Percentiles rank a stretch among this genome's conserved stretches.
Evolutionary conservation across 805 yeast genomes (phyloP).

Genomic region (Yamadazyma paraphyllophila): DNA sequence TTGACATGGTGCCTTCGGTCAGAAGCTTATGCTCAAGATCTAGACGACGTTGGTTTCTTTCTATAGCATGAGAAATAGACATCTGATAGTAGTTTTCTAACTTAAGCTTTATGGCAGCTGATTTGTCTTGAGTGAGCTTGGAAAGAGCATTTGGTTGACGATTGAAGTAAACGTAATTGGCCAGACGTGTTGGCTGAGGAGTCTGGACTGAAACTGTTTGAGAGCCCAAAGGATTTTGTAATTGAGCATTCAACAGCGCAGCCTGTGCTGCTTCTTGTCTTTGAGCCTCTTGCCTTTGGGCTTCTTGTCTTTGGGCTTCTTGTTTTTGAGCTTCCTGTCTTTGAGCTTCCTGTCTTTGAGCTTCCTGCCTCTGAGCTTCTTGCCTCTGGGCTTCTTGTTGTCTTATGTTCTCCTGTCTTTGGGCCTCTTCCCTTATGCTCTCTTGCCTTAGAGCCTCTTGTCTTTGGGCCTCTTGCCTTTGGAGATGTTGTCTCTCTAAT

Average conservation of each 20-base stretch:
- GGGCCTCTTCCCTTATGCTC: background rate
- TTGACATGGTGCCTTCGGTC: slow-evolving; percentile 59
- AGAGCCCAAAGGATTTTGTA: no score
- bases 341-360: background rate
- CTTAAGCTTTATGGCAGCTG: slow-evolving; percentile 78
- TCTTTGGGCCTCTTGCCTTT: slow-evolving; percentile 1
- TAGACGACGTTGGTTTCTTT: slow-evolving; percentile 88
- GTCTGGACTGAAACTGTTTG: background rate
- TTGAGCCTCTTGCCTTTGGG: background rate
- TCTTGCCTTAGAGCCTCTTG: background rate
- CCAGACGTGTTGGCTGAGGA: slow-evolving; percentile 1
- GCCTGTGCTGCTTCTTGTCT: background rate
- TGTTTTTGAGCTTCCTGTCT: background rate
- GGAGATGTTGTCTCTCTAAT: slow-evolving; percentile 2
- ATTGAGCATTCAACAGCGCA: background rate
- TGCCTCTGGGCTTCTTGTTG: slow-evolving; percentile 13
- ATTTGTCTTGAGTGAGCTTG: slow-evolving; percentile 75
- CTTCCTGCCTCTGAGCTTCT: slow-evolving; percentile 11
- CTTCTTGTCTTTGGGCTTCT: background rate
- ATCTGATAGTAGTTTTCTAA: slow-evolving; percentile 83
- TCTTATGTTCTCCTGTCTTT: slow-evolving; percentile 6
- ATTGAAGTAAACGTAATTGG: slow-evolving; percentile 67
- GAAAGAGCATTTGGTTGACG: slow-evolving; percentile 79
- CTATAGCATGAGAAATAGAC: slow-evolving; percentile 88
- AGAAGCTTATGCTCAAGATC: slow-evolving; percentile 74